Base-by-base conservation (phyloP, 2,329 filamentous ascomycete genomes). In the Myriangium duriaei region DNA sequence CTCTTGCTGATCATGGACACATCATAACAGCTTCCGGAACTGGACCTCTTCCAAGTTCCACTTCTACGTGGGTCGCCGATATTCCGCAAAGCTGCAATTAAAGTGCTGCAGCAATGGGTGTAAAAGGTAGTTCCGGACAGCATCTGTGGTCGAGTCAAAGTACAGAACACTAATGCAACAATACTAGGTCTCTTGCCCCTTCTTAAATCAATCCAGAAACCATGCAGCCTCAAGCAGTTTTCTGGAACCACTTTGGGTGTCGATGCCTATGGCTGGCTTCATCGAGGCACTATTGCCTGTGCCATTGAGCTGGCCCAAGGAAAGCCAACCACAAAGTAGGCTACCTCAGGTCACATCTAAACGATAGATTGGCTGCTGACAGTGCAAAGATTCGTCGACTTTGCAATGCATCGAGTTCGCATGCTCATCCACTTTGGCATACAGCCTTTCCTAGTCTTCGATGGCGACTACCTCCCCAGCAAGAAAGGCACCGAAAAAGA, bases 201-300 rank as follows among this genome's bases (percentile, higher is more conserved):
- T 43, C 76, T 98, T 44, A 96, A 96, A 62, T 96, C 91, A 32
- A 96, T 98, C 39, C 91, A 98, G 43, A 86, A 82, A 54, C 81
- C 82, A 54, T 81, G 76, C 35, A 81, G 84, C 49, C 69, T 98
- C 43, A 92, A 86, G 57, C 86, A 86, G 53, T 95, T 82, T 59
- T 65, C 73, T 10, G 91, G 88, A 36, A 79, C 93, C 61, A 93
- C 81, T 1, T 72, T 98, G 32, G 92, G 82, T n/a, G 79, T 98
- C 24, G 91, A 98, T 59, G 88, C 82, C 41, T 98, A 98, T 69
- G 91, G 88, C 57, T 98, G 92, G 91, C 76, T 98, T 39, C 91
- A 98, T 60, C 80, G 91, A 49, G 92, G 87, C 38, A 86, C 86
- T 32, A 79, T 92, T 47, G 74, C 83, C 34, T 96, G 88, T 64